Evolutionary conservation across 345 rosid species (phyloP).

Genomic region (Trapa bicornis): DNA sequence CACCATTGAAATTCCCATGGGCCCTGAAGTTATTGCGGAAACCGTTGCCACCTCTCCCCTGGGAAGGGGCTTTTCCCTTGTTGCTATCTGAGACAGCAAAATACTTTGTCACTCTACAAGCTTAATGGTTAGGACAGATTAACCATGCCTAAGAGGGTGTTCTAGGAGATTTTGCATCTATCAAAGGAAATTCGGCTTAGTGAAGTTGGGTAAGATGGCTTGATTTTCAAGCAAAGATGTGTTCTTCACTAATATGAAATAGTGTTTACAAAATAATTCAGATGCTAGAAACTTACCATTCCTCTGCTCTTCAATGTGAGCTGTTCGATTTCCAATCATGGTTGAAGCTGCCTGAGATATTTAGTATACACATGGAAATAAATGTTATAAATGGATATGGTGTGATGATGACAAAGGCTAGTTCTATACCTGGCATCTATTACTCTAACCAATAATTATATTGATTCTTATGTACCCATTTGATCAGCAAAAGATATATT

Average conservation of each 20-base stretch:
- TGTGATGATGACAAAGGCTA: background rate
- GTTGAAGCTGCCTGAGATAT: slow-evolving; percentile 33
- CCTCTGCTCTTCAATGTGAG: slow-evolving; percentile 58
- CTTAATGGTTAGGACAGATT: no score
- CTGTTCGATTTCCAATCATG: slow-evolving; percentile 42
- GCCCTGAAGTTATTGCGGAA: slow-evolving; percentile 39
- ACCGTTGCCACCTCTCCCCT: slow-evolving; percentile 23
- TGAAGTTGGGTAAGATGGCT: no score
- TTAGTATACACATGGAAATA: background rate
- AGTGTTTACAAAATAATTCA: background rate
- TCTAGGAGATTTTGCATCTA: no score
- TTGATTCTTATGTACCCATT: no score
- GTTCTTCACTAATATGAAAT: no score
- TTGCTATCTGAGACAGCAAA: slow-evolving; percentile 26
- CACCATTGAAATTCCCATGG: slow-evolving; percentile 31
- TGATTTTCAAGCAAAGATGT: no score
- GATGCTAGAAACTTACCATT: slow-evolving; percentile 37
- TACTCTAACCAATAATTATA: background rate
- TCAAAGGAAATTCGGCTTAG: no score
- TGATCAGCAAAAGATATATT: background rate
- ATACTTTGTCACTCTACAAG: no score
- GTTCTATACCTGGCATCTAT: background rate
- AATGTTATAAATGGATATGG: background rate
- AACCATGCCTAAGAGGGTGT: no score
- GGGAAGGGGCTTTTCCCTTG: slow-evolving; percentile 20